Base-by-base conservation (phyloP, 1,284 basidiomycete species). In the Meripilus lineatus region DNA sequence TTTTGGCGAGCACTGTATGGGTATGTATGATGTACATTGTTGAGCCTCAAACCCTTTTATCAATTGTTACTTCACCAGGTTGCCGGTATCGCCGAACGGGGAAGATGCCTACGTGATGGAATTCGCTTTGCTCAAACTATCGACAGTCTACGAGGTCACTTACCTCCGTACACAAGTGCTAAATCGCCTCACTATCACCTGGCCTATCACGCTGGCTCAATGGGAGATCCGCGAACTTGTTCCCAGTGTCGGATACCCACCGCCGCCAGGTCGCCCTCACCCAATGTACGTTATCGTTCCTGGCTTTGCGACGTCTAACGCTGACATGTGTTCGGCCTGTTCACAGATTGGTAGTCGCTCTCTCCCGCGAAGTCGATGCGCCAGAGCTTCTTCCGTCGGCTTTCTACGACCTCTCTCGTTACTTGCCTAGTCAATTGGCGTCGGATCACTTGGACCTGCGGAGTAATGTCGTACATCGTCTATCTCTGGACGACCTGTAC, bases 201-300 rank as follows among this genome's bases (percentile, higher is more conserved):
- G 83, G 83, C 83, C 84, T 1, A 66, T 63, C 10, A 75, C 62
- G 15, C 68, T 87, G 35, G 46, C 64, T 14, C 68, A 72, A 44
- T 87, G 84, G 84, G 82, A 85, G 48, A 51, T 66, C 20, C 69
- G 84, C 30, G 83, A 86, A 56, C 70, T 66, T 15, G 69, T 66
- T 42, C 77, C 73, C 1, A 67, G 65, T 49, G 26, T 62, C 1
- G 59, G 66, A 35, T 77, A n/a, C 51, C 71, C 11, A 81, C 83
- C 54, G 66, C 74, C 15, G 77, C 76, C n/a, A 71, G 74, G 15
- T 61, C 68, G 28, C 35, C 76, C 82, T 15, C 81, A 87, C 61
- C 84, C 84, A 3, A 77, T 84, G 83, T 84, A 54, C 47, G 76
- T 62, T 18, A 13, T 37, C 21, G 5, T 32, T 22, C 2, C 33